Evolutionary conservation across 257 asterid genomes (phyloP).

Genomic region (Perilla frutescens): DNA sequence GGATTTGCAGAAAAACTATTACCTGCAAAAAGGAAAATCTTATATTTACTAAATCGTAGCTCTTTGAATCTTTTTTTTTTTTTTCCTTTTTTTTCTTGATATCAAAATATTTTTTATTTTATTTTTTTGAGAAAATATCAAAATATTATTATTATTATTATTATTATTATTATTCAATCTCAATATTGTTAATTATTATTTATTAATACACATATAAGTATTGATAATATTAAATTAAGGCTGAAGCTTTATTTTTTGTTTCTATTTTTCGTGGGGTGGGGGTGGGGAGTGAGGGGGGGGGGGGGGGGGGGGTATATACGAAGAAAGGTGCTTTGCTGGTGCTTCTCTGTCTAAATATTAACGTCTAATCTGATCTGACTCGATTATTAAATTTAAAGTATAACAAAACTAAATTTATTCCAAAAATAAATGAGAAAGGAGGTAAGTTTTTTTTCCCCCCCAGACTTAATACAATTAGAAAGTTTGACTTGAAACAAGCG

Average conservation of each 20-base stretch:
- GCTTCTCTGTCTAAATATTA: conserved; percentile 41
- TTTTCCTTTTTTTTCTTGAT: not conserved
- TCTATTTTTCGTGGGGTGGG: conserved; percentile 4
- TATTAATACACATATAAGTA: not conserved
- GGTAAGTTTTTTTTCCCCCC: too few relatives aligned
- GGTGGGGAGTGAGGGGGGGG: not conserved
- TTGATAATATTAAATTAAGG: not conserved
- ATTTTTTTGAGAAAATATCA: too few relatives aligned
- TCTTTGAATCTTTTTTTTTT: not conserved
- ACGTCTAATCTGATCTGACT: conserved; percentile 37
- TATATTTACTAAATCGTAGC: conserved; percentile 13
- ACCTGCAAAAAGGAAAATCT: conserved; percentile 33
- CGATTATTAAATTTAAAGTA: conserved; percentile 8
- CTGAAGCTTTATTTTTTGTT: not conserved
- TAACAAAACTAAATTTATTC: not conserved
- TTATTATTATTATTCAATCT: too few relatives aligned
- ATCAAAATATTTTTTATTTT: too few relatives aligned
- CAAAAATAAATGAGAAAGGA: not conserved
- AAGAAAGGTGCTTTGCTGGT: conserved; percentile 43
- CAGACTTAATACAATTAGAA: not conserved
- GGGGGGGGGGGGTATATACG: conserved; percentile 32
- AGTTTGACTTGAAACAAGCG: conserved; percentile 15
- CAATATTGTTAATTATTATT: not conserved
- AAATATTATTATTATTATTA: too few relatives aligned
- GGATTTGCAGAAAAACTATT: conserved; percentile 67